Conservation (phyloP, 306 rosid species). For the Acmispon strigosus region DNA sequence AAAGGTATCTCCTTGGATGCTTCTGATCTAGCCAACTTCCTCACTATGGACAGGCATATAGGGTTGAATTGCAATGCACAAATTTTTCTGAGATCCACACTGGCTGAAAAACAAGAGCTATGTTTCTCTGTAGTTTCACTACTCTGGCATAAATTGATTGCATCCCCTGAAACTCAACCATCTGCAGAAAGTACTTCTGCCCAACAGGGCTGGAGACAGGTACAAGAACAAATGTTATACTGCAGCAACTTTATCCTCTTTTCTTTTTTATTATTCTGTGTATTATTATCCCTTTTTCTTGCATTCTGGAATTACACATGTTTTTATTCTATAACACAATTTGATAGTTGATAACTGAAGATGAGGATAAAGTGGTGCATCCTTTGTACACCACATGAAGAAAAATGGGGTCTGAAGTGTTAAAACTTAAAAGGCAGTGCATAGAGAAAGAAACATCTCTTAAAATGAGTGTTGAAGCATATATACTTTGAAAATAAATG, state of each 20-base stretch:
- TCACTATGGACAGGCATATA: constrained; percentile 83
- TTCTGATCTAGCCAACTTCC: constrained; percentile 92
- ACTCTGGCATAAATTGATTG: constrained; percentile 91
- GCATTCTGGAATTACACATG: neutral
- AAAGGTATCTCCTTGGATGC: constrained; percentile 83
- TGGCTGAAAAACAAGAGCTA: constrained; percentile 78
- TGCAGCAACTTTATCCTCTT: neutral
- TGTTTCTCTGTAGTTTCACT: constrained; percentile 94
- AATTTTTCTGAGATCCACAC: constrained; percentile 71
- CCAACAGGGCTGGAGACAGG: constrained; percentile 99
- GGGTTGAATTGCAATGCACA: constrained; percentile 82
- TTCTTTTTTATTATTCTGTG: neutral
- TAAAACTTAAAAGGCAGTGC: no score
- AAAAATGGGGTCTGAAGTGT: neutral
- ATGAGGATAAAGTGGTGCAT: neutral
- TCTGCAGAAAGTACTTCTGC: constrained; percentile 95
- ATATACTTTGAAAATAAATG: neutral
- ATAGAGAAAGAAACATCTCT: neutral
- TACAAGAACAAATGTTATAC: constrained; percentile 21
- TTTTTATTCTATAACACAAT: neutral
- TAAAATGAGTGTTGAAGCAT: neutral
- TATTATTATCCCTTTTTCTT: neutral
- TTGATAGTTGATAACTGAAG: neutral
- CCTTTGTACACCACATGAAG: neutral
- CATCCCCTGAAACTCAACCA: constrained; percentile 92